Evolutionary conservation across 371 early-diverging fungal species (phyloP).

Genomic region (Thermomucor indicae-seudaticae): DNA sequence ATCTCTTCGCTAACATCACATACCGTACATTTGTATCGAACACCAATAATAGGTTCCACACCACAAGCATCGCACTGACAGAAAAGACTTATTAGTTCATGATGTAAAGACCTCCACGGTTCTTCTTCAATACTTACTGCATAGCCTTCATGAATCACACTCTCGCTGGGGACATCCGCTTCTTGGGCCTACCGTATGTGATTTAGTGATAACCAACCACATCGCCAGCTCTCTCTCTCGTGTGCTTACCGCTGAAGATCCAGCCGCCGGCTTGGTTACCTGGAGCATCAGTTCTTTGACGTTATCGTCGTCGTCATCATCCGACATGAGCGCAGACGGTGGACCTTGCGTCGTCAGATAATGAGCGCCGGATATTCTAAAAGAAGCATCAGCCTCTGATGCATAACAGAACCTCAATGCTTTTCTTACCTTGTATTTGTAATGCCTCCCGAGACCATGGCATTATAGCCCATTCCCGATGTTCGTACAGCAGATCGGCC

Average conservation of each 20-base stretch:
- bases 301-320: conserved; percentile 49
- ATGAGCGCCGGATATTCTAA: conserved; percentile 57
- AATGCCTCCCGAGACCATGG: conserved; percentile 34
- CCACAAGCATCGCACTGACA: conserved; percentile 57
- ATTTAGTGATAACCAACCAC: no score
- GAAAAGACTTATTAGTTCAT: background rate
- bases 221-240: no score
- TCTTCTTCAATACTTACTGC: conserved; percentile 36
- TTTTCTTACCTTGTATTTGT: conserved; percentile 19
- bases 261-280: conserved; percentile 23
- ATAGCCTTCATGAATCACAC: conserved; percentile 51
- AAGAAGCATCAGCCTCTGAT: conserved; percentile 1
- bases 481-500: conserved; percentile 19
- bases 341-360: conserved; percentile 46
- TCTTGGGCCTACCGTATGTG: background rate
- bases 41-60: conserved; percentile 59
- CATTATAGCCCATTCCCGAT: conserved; percentile 37
- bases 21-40: conserved; percentile 56
- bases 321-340: conserved; percentile 63
- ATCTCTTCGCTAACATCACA: conserved; percentile 53
- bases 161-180: conserved; percentile 5
- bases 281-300: conserved; percentile 51
- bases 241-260: no score
- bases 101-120: background rate
- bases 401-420: background rate